A percentile compares a stretch with the other conserved stretches of the same genome.
Evolutionary conservation across 495 filamentous ascomycete genomes (phyloP).

Genomic region (Tuber aestivum): DNA sequence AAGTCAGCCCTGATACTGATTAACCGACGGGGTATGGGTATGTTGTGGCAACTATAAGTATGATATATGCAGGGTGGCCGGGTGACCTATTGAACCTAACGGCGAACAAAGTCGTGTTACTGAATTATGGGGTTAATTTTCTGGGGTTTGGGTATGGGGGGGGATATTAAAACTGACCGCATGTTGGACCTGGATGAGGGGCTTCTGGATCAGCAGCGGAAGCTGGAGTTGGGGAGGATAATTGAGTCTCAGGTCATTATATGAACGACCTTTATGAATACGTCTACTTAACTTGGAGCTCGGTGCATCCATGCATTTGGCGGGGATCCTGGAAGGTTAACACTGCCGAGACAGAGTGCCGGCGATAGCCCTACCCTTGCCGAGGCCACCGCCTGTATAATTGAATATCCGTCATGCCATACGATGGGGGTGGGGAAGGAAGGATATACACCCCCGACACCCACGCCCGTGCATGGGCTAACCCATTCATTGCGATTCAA

Average conservation of each 20-base stretch:
- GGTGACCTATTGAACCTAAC: slow-evolving; percentile 46
- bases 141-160: slow-evolving; percentile 54
- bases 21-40: slow-evolving; percentile 7
- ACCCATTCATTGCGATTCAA: background rate
- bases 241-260: slow-evolving; percentile 42
- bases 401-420: slow-evolving; percentile 28
- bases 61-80: slow-evolving; percentile 51
- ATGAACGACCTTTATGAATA: slow-evolving; percentile 42
- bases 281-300: slow-evolving; percentile 47
- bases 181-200: slow-evolving; percentile 53
- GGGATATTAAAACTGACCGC: slow-evolving; percentile 45
- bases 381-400: slow-evolving; percentile 49
- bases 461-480: background rate
- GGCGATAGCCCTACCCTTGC: slow-evolving; percentile 51
- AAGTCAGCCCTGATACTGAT: background rate
- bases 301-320: slow-evolving; percentile 48
- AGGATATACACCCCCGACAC: too few relatives aligned
- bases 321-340: slow-evolving; percentile 49
- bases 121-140: slow-evolving; percentile 51
- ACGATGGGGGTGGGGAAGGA: background rate
- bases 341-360: slow-evolving; percentile 50
- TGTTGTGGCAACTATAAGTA: slow-evolving; percentile 54
- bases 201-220: slow-evolving; percentile 60
- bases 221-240: slow-evolving; percentile 65
- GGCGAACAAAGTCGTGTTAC: slow-evolving; percentile 46